Conservation (phyloP, 2,329 filamentous ascomycete genomes). For the Bipolaris bicolor region DNA sequence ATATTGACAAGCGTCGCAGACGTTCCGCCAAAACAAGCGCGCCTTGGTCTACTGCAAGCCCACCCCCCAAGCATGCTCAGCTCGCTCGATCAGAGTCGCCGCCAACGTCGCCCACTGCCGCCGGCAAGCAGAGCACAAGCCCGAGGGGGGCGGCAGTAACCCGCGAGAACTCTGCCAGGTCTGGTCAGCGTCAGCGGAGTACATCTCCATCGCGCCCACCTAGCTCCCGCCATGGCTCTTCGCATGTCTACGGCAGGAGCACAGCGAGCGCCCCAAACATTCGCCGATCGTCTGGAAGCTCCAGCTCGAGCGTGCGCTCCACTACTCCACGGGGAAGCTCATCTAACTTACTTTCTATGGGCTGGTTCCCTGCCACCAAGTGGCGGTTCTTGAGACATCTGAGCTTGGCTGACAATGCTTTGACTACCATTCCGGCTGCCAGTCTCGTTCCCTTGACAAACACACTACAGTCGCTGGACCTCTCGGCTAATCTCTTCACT, state of each 20-base stretch:
- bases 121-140: constrained; percentile 56
- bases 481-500: constrained; percentile 92
- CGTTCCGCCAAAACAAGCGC: constrained; percentile 85
- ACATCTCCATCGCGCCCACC: constrained; percentile 79
- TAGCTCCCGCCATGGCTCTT: constrained; percentile 74
- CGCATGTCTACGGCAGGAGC: constrained; percentile 67
- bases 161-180: constrained; percentile 62
- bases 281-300: constrained; percentile 89
- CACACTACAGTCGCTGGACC: constrained; percentile 87
- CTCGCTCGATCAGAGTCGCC: constrained; percentile 71
- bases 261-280: constrained; percentile 65
- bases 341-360: constrained; percentile 74
- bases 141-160: constrained; percentile 57
- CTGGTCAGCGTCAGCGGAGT: constrained; percentile 66
- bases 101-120: constrained; percentile 48
- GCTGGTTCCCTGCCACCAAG: constrained; percentile 80
- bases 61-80: constrained; percentile 68
- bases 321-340: constrained; percentile 69
- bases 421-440: constrained; percentile 77
- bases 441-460: constrained; percentile 84
- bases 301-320: constrained; percentile 74
- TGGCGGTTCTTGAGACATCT: constrained; percentile 95
- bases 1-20: constrained; percentile 89
- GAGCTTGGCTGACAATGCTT: constrained; percentile 86
- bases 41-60: constrained; percentile 69